Base-by-base conservation (phyloP, 805 yeast species). In the Lipomyces chichibuensis region DNA sequence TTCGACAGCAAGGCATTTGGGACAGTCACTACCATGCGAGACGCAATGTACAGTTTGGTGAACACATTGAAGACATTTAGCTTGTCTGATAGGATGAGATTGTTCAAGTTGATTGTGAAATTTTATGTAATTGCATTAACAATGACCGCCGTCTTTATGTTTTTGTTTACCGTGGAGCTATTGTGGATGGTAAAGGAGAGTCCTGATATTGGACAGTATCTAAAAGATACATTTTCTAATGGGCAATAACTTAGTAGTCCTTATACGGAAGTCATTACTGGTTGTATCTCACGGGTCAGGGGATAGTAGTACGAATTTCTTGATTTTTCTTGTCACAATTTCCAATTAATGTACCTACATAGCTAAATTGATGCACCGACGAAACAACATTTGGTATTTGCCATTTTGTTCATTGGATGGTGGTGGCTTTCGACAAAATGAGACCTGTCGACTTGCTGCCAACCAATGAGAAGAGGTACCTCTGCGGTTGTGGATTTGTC, bases 1-100 rank as follows among this genome's bases (percentile, higher is more conserved):
- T 39, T 52, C 32, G 37, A 59, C 35, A 17, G 62, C 32, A 25
- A 52, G 25, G 29, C 59, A 56, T 56, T 29, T 9, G 59, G 59
- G 27, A 56, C 59, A 29, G n/a, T 56, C 59, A 20, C 52, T 23
- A 56, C 59, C 17, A 32, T 56, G 51, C 59, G 37, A 56, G 59
- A 56, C 14, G 59, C 59, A n/a, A 56, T 56, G 49, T 13, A 32
- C 51, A 17, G 49, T 56, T 23, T 56, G 46, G 20, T 27, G 17
- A 56, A 37, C 33, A 56, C 49, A 14, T 56, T 52, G 49, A 56
- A 56, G 59, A 25, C 59, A 6, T 27, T 56, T 56, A 56, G 6
- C 52, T 56, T n/a, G 8, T 25, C 51, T 32, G 59, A 56, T 56
- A 56, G 59, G 7, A 23, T 13, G 59, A 56, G 59, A 29, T 17